These are phyloP conservation scores for Chaetomiaceae sp. DNA, from an alignment of 2,329 filamentous ascomycete genomes.

Conservation along the genomic window DNA sequence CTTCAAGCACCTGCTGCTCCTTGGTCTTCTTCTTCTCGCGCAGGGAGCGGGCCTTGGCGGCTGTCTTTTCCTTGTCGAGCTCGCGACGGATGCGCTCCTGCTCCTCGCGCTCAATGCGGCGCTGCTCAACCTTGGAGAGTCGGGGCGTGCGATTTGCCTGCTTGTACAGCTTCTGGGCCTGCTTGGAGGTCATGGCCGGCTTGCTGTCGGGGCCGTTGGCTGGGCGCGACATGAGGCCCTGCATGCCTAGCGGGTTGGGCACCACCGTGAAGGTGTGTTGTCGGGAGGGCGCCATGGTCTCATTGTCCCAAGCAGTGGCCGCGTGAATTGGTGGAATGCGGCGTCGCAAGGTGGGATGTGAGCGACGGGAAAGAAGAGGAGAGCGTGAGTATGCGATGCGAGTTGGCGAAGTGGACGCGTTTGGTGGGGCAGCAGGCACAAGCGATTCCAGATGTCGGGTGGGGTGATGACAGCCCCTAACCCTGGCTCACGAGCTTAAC, in stretches of 20 bases:
- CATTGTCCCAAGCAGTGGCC: background rate
- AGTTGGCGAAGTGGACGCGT: too few relatives aligned
- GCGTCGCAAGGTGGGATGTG: too few relatives aligned
- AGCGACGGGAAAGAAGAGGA: too few relatives aligned
- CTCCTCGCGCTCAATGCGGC: conserved; percentile 39
- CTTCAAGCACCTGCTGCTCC: conserved; percentile 43
- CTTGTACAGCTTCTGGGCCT: conserved; percentile 41
- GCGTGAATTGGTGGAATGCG: too few relatives aligned
- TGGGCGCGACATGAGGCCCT: conserved; percentile 18
- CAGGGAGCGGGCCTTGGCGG: conserved; percentile 42
- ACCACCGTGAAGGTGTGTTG: conserved; percentile 34
- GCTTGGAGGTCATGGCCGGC: conserved; percentile 45
- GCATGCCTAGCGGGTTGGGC: conserved; percentile 28
- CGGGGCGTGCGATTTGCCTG: conserved; percentile 36
- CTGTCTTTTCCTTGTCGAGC: conserved; percentile 43
- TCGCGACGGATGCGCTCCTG: conserved; percentile 50
- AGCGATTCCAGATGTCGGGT: too few relatives aligned
- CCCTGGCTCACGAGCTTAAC: too few relatives aligned
- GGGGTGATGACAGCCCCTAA: too few relatives aligned
- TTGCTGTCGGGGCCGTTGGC: conserved; percentile 16
- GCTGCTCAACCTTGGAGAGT: conserved; percentile 39
- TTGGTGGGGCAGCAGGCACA: too few relatives aligned
- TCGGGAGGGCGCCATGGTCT: conserved; percentile 28
- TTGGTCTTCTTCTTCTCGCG: conserved; percentile 52
- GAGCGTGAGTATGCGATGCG: too few relatives aligned